These are phyloP conservation scores for Miamiensis avidus DNA, from an alignment of 169 alveolate genomes.

Conservation along the genomic window DNA sequence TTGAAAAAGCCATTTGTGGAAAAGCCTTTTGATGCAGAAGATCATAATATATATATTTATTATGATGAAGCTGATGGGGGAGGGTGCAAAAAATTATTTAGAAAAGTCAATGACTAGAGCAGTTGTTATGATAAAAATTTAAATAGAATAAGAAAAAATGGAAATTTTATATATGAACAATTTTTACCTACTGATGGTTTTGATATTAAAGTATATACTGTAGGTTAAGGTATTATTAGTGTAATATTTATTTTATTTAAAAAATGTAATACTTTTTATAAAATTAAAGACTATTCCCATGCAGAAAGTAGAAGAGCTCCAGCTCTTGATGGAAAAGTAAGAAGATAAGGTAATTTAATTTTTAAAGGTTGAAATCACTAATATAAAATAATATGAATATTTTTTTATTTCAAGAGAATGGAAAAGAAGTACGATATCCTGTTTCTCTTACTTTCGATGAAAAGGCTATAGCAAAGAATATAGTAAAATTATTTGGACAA, in stretches of 20 bases:
- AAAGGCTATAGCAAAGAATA: constrained; percentile 92
- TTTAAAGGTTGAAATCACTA: too few relatives aligned
- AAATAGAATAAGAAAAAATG: constrained; percentile 51
- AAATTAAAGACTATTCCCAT: constrained; percentile 90
- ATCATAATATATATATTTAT: constrained; percentile 96
- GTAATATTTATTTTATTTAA: too few relatives aligned
- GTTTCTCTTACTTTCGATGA: constrained; percentile 93
- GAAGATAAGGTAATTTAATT: constrained; percentile 59
- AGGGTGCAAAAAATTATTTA: constrained; percentile 84
- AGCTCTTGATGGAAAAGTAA: constrained; percentile 55
- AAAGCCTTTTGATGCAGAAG: constrained; percentile 97
- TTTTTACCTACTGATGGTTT: constrained; percentile 96
- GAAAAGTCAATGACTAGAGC: constrained; percentile 88
- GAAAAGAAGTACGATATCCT: constrained; percentile 97
- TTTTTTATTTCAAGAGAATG: constrained; percentile 57
- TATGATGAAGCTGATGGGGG: constrained; percentile 95
- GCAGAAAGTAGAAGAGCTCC: constrained; percentile 99
- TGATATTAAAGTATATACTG: constrained; percentile 97
- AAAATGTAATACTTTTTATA: too few relatives aligned
- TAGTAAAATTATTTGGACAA: constrained; percentile 94
- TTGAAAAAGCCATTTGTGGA: constrained; percentile 96
- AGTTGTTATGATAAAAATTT: constrained; percentile 82
- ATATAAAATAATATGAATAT: too few relatives aligned
- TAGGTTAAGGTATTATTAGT: constrained; percentile 77
- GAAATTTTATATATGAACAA: constrained; percentile 57